Percentiles rank a stretch among this genome's conserved stretches.
Conservation (phyloP, 202 grass and related monocot species). For the Setaria italica region DNA sequence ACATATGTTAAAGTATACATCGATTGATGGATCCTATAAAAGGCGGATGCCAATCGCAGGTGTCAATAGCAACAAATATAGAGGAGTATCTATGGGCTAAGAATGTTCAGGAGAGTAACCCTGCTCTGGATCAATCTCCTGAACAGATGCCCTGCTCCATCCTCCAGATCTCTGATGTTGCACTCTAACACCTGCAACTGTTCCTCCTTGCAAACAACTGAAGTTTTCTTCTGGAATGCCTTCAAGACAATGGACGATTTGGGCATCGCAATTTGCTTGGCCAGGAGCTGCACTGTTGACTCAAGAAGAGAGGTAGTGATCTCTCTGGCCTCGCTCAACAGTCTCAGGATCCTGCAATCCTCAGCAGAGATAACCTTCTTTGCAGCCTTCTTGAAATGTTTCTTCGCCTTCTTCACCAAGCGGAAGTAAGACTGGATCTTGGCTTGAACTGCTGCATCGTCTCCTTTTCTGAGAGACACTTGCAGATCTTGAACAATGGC, state of each 20-base stretch:
- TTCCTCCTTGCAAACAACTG: conserved; percentile 44
- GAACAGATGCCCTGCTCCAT: conserved; percentile 58
- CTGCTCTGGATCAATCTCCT: conserved; percentile 73
- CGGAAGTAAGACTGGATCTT: conserved; percentile 48
- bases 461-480: conserved; percentile 55
- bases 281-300: conserved; percentile 46
- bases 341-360: conserved; percentile 23
- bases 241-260: conserved; percentile 63
- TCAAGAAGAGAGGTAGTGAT: conserved; percentile 60
- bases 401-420: conserved; percentile 59
- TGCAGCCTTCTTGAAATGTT: conserved; percentile 60
- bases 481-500: conserved; percentile 58
- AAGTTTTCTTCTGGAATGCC: conserved; percentile 45
- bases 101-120: conserved; percentile 70
- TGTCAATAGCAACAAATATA: conserved; percentile 18
- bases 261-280: conserved; percentile 33
- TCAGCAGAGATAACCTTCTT: conserved; percentile 49
- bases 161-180: conserved; percentile 59
- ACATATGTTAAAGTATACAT: conserved; percentile 20
- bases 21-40: conserved; percentile 44
- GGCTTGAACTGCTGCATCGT: conserved; percentile 25
- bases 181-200: conserved; percentile 44
- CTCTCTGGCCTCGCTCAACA: conserved; percentile 60
- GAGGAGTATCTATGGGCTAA: conserved; percentile 58
- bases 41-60: conserved; percentile 45